phyloP scores from a whole-genome alignment of 129 eudicot species.

The Scalesia atractyloides region DNA sequence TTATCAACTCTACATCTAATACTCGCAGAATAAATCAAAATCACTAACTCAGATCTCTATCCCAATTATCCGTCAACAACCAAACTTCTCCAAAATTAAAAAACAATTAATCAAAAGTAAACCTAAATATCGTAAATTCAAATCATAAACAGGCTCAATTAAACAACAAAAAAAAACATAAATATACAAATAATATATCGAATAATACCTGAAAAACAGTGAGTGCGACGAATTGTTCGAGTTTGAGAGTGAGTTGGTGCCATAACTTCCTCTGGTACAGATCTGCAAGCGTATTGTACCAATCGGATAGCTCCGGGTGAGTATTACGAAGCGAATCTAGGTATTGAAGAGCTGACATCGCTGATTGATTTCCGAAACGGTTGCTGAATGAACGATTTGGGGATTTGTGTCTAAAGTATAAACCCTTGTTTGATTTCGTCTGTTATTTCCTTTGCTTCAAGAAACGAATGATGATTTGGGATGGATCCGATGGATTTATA shows the following conservation, averaged over 20 bases:
- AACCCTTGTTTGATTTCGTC: conserved; percentile 35
- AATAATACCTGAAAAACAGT: conserved; percentile 64
- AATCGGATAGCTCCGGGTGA: conserved; percentile 86
- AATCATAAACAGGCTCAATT: background rate
- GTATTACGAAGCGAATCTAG: conserved; percentile 62
- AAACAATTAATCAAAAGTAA: conserved; percentile 14
- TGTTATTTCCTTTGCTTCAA: conserved; percentile 34
- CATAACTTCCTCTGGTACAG: conserved; percentile 88
- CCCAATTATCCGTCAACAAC: conserved; percentile 1
- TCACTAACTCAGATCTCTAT: conserved; percentile 26
- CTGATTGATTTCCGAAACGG: conserved; percentile 18
- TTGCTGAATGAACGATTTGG: conserved; percentile 9
- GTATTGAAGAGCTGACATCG: conserved; percentile 82
- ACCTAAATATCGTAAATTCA: conserved; percentile 12
- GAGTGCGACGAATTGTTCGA: conserved; percentile 81
- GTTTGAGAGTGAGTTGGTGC: conserved; percentile 93
- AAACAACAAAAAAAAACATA: conserved; percentile 6
- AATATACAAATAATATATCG: background rate
- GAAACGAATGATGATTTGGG: conserved; percentile 27
- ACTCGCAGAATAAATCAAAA: background rate
- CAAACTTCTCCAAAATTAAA: background rate
- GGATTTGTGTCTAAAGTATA: conserved; percentile 24
- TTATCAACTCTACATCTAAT: conserved; percentile 10
- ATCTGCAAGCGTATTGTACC: conserved; percentile 81
- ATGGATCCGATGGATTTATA: conserved; percentile 17